Conservation (phyloP, 441 rosid genomes). For the Gossypium davidsonii region DNA sequence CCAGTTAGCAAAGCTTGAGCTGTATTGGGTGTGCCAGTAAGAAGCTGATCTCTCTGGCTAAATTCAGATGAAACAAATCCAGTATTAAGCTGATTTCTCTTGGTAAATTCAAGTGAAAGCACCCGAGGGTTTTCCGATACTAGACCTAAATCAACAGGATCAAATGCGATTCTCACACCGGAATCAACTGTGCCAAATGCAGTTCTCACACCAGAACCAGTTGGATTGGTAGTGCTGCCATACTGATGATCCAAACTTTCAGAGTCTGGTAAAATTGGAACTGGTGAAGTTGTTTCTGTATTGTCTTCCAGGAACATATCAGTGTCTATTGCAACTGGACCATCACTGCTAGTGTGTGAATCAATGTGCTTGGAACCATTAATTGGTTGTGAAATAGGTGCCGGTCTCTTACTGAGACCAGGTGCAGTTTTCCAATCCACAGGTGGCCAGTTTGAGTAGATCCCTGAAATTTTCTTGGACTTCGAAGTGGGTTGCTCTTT, state of each 20-base stretch:
- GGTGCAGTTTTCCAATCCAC: conserved; percentile 65
- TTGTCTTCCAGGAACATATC: conserved; percentile 37
- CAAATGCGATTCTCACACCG: conserved; percentile 19
- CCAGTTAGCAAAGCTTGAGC: conserved; percentile 55
- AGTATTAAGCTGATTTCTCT: conserved; percentile 47
- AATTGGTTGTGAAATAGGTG: conserved; percentile 19
- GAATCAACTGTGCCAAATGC: conserved; percentile 23
- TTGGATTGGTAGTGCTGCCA: conserved; percentile 11
- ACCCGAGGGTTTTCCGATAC: conserved; percentile 24
- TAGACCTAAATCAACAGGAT: conserved; percentile 22
- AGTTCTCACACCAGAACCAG: conserved; percentile 20
- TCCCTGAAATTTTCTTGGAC: conserved; percentile 41
- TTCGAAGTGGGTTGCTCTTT: conserved; percentile 24
- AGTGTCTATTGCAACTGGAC: conserved; percentile 27
- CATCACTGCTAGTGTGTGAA: conserved; percentile 15
- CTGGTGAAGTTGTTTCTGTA: conserved; percentile 8
- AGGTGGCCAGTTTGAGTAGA: conserved; percentile 60
- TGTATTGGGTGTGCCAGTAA: conserved; percentile 38
- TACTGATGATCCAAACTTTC: conserved; percentile 16
- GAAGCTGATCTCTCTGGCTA: conserved; percentile 50
- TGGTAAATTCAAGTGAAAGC: conserved; percentile 26
- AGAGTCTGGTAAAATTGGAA: conserved; percentile 12
- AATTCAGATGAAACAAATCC: conserved; percentile 33
- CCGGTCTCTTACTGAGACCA: conserved; percentile 33
- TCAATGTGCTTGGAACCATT: conserved; percentile 22